Percentiles rank a stretch among this genome's conserved stretches.
Conservation (phyloP, 2,329 filamentous ascomycete genomes). For the Sporothrix curviconia region DNA sequence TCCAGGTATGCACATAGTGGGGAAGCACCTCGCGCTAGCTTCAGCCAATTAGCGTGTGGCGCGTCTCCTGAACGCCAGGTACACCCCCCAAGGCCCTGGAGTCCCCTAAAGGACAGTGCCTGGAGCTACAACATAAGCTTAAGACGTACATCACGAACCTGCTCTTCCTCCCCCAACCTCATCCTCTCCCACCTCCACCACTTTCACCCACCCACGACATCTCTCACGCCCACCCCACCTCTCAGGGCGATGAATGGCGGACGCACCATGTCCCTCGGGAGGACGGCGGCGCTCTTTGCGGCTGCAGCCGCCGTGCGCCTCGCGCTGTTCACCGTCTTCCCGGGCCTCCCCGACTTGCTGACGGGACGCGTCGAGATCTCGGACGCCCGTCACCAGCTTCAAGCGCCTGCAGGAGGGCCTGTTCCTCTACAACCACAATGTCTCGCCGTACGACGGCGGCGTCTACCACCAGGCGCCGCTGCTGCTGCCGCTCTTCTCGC, state of each 20-base stretch:
- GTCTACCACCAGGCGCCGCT: constrained; percentile 78
- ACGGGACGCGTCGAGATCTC: constrained; percentile 93
- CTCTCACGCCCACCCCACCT: too few species aligned
- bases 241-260: constrained; percentile 18
- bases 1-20: too few species aligned
- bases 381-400: constrained; percentile 94
- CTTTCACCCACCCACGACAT: neutral
- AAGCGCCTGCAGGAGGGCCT: constrained; percentile 97
- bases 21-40: too few species aligned
- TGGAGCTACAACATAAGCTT: too few species aligned
- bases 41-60: constrained; percentile 11
- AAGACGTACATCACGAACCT: neutral
- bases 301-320: constrained; percentile 73
- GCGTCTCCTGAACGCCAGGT: constrained; percentile 9
- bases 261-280: constrained; percentile 24
- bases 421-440: constrained; percentile 92
- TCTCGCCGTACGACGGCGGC: constrained; percentile 94
- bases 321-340: constrained; percentile 72
- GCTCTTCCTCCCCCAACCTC: neutral
- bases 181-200: neutral
- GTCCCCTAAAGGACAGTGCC: neutral
- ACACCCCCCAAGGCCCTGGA: too few species aligned
- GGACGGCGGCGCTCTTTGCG: constrained; percentile 62
- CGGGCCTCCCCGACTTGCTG: constrained; percentile 74
- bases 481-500: constrained; percentile 82